Percentiles rank a stretch among this genome's conserved stretches.
These are phyloP conservation scores for Trichoderma parareesei DNA, from an alignment of 495 filamentous ascomycete genomes.

Conservation along the genomic window DNA sequence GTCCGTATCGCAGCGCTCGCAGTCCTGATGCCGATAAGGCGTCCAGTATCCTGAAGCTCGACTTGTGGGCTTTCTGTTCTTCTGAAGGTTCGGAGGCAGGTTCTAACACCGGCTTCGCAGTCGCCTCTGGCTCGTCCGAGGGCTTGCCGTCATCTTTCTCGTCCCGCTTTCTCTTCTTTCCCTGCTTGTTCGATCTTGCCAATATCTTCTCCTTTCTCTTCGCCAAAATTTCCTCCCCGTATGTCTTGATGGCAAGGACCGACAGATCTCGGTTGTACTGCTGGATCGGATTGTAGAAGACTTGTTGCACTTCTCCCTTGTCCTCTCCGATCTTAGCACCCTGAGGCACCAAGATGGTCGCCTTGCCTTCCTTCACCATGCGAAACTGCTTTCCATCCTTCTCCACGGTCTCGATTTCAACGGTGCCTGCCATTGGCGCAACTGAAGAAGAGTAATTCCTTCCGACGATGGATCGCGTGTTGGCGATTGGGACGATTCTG, in stretches of 20 bases:
- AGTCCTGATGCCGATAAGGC: slow-evolving; percentile 92
- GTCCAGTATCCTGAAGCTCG: slow-evolving; percentile 75
- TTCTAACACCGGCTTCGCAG: neutral
- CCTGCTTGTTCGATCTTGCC: slow-evolving; percentile 35
- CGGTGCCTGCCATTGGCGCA: slow-evolving; percentile 18
- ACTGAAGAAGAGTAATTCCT: slow-evolving; percentile 16
- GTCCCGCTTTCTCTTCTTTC: slow-evolving; percentile 40
- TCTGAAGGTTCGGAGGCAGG: slow-evolving; percentile 3
- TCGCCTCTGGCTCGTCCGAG: neutral
- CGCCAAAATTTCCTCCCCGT: slow-evolving; percentile 58
- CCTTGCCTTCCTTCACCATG: slow-evolving; percentile 38
- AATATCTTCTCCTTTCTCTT: slow-evolving; percentile 38
- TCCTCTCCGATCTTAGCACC: slow-evolving; percentile 15
- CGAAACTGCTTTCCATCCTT: slow-evolving; percentile 33
- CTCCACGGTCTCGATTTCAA: slow-evolving; percentile 15
- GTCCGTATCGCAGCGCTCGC: slow-evolving; percentile 82
- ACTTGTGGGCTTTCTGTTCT: slow-evolving; percentile 7
- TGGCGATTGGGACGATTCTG: neutral
- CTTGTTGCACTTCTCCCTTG: slow-evolving; percentile 53
- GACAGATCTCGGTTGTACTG: slow-evolving; percentile 97
- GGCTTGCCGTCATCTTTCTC: slow-evolving; percentile 20
- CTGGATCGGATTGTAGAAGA: slow-evolving; percentile 98
- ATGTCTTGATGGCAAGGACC: slow-evolving; percentile 79
- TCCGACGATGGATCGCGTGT: neutral
- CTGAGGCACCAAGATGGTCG: slow-evolving; percentile 31